Evolutionary conservation across 2,329 filamentous ascomycete species (phyloP), one percentile per base, ranked within the genome.

Genomic region (Ceratocystis huliohia): DNA sequence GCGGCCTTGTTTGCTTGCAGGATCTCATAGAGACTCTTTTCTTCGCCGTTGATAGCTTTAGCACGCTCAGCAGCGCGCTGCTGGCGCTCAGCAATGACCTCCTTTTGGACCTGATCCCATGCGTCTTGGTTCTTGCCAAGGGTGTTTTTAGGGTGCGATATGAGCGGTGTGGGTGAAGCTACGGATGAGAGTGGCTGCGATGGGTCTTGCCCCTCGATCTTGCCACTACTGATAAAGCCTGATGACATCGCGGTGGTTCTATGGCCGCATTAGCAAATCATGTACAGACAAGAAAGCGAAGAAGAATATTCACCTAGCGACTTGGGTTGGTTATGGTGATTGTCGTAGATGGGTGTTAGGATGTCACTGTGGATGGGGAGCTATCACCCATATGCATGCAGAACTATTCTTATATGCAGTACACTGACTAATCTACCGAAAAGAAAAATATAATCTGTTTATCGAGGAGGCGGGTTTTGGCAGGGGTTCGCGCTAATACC

Each of bases 1-100:
- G 88, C 88, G 70, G 86, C 88, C 88, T 67, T 64, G 75, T 94
- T 94, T 56, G 87, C 89, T 76, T 93, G 87, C 64, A 94, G 75
- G 1, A 88, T 81, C 56, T 92, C 89, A 73, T 82, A 94, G 33
- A 94, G 78, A 64, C 81, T 86, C 75, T 82, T 85, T 70, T 87
- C 82, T 44, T 74, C 73, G 61, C 75, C 76, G 22, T 76, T 73
- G 1, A 77, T 78, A 45, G 74, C 75, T 37, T 57, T 62, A 50
- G 77, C 74, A 67, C 79, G 77, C 68, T 80, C 75, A 66, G 83
- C 81, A 37, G 82, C 80, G 68, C 84, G 81, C 67, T 77, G 77
- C 69, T 75, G 77, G 48, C 84, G 79, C 69, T 85, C 82, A 10
- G 80, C 81, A 20, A 88, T 86, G 20, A 91, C 79, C 69, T 88